Base-by-base conservation (phyloP, 2,329 filamentous ascomycete species). In the Fusarium dlaminii region DNA sequence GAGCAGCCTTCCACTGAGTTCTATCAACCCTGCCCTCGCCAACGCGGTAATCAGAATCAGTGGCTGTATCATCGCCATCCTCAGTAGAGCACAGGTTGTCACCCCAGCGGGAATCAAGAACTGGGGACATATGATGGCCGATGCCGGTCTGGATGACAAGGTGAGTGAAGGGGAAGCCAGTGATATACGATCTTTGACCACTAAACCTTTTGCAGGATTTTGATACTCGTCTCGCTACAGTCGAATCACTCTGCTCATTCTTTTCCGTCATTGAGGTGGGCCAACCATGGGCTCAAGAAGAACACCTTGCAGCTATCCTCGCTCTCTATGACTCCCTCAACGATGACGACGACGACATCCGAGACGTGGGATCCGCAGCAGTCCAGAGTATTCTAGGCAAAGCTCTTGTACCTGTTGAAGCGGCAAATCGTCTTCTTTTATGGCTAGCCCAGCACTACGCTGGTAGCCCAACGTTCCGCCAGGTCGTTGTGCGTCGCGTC, bases 301-400 rank as follows among this genome's bases (percentile, higher is more conserved):
- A 81, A 20, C 83, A 90, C 39, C 81, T 94, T 4, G 84, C 89
- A 4, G 84, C 89, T 36, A 88, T 93, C 58, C 80, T 94, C 10
- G 86, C 91, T 8, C 84, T 96, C 3, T 95, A 96, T 81, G 91
- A 94, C 79, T 86, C 91, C 51, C 87, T 97, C 9, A 93, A 94
- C 79, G 96, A 98, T 79, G 96, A 98, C 79, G 96, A 98, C 79
- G 94, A 98, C 70, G 95, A 98, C 65, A 89, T 98, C 72, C 90
- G 96, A 49, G 88, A 92, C 39, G 81, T 89, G 2, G 92, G 91
- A 13, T 89, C 91, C 6, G 68, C 76, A 1, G 86, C 89, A 3
- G 85, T 87, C 0, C 79, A 82, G 10, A 80, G 78, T 29, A 80
- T 93, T 30, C 75, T 91, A 13, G 83, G 81, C 22, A 74, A 81